These are phyloP conservation scores for Pythium biforme DNA, from an alignment of 352 stramenopile species.

Conservation along the genomic window DNA sequence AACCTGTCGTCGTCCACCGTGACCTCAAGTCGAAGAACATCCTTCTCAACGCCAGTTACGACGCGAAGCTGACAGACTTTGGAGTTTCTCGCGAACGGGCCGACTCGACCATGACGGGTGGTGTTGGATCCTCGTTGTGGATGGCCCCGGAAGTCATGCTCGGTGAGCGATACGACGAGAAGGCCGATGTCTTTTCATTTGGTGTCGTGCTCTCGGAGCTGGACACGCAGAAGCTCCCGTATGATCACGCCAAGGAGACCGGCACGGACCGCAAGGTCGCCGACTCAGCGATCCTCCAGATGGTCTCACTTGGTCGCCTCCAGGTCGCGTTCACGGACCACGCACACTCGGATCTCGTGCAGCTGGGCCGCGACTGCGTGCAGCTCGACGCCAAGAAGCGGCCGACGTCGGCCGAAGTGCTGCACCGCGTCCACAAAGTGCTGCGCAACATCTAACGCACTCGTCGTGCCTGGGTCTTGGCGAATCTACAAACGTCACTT, in stretches of 20 bases:
- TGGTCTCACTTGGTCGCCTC: conserved; percentile 21
- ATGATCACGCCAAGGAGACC: conserved; percentile 17
- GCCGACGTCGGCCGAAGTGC: conserved; percentile 31
- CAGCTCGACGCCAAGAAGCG: conserved; percentile 33
- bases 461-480: background rate
- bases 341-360: conserved; percentile 26
- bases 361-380: conserved; percentile 37
- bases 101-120: conserved; percentile 7
- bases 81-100: conserved; percentile 8
- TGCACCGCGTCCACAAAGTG: conserved; percentile 5
- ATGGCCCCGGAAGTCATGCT: conserved; percentile 13
- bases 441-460: background rate
- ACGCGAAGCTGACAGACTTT: conserved; percentile 12
- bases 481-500: background rate
- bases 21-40: conserved; percentile 15
- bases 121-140: background rate
- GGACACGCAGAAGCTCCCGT: conserved; percentile 34
- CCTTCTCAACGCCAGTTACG: conserved; percentile 6
- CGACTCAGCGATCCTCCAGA: conserved; percentile 1
- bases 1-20: conserved; percentile 6
- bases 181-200: conserved; percentile 12
- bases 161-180: conserved; percentile 9
- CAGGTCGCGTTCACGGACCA: conserved; percentile 36
- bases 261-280: conserved; percentile 1
- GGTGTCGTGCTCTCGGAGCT: conserved; percentile 7